Base-by-base conservation (phyloP, 2,329 filamentous ascomycete species). In the Trichoderma sp. region DNA sequence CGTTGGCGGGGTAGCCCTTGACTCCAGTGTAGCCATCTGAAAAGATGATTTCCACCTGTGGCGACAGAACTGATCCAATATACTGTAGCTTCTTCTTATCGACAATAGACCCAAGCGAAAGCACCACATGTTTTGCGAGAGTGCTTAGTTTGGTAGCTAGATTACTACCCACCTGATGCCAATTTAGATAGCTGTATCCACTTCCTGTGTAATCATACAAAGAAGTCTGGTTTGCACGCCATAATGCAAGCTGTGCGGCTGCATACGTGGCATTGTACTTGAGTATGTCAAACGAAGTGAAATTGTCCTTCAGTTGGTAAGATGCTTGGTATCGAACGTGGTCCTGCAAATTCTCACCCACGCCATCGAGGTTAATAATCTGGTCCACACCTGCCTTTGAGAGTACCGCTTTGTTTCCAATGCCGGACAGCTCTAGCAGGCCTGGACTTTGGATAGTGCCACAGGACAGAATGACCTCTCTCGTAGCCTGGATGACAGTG, bases 391-490 rank as follows among this genome's bases (percentile, higher is more conserved):
- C 75, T 6, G 76, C 73, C 61, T 75, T 72, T 16, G 75, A 71
- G 0, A 84, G 74, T 5, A 81, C 73, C 2, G 69, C 70, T 30
- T 72, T 73, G 7, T 76, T 70, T 24, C 82, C 82, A 55, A 83
- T 76, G 1, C 81, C 80, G 2, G 81, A 83, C 7, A 82, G 75
- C 71, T 84, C 79, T 5, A 85, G 77, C 32, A 85, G 72, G 21
- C 79, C 76, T 4, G 83, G 81, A 0, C 79, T 78, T 64, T 82
- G 79, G 69, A 84, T 77, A 0, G 78, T 74, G 2, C 83, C 83
- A 6, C 80, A 81, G 1, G 78, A 76, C 5, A 85, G 56, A 30
- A 84, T 79, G 3, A 85, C 78, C 68, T 85, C 83, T 30, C 74
- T 78, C 2, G 70, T 72, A 1, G 78, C 79, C 14, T 24, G 13